A percentile compares a stretch with the other conserved stretches of the same genome.
Evolutionary conservation across 441 rosid species (phyloP).

Genomic region (Pelargonium myrrhifolium): DNA sequence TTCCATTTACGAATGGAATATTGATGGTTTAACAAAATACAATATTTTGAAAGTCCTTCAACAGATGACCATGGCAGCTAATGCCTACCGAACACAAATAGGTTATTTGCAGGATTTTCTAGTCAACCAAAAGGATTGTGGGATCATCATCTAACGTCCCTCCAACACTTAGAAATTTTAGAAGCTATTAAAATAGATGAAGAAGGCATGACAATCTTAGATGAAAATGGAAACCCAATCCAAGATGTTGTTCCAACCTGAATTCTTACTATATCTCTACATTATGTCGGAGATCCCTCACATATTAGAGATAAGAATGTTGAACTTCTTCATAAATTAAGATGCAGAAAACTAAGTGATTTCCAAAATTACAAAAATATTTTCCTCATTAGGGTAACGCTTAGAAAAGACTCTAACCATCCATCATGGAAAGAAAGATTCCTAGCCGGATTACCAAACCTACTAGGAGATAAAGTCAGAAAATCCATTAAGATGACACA

Average conservation of each 20-base stretch:
- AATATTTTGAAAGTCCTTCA: too few species aligned
- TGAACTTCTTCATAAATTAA: neutral
- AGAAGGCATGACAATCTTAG: neutral
- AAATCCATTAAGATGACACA: too few species aligned
- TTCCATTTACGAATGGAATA: too few species aligned
- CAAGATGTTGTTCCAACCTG: neutral
- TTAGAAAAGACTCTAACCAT: neutral
- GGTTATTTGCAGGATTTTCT: neutral
- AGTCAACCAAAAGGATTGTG: neutral
- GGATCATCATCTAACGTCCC: neutral
- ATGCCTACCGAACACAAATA: neutral
- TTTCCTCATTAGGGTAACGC: neutral
- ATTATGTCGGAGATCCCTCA: neutral
- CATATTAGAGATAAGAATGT: neutral
- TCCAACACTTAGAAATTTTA: neutral
- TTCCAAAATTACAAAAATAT: too few species aligned
- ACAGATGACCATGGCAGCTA: too few species aligned
- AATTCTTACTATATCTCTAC: neutral
- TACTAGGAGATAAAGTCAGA: too few species aligned
- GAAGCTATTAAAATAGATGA: too few species aligned
- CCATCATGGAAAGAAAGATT: neutral
- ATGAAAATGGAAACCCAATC: neutral
- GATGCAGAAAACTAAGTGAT: too few species aligned
- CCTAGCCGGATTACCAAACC: too few species aligned
- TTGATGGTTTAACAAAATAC: too few species aligned